Conservation (phyloP, 1,284 basidiomycete genomes). For the Ustilago hordei region DNA sequence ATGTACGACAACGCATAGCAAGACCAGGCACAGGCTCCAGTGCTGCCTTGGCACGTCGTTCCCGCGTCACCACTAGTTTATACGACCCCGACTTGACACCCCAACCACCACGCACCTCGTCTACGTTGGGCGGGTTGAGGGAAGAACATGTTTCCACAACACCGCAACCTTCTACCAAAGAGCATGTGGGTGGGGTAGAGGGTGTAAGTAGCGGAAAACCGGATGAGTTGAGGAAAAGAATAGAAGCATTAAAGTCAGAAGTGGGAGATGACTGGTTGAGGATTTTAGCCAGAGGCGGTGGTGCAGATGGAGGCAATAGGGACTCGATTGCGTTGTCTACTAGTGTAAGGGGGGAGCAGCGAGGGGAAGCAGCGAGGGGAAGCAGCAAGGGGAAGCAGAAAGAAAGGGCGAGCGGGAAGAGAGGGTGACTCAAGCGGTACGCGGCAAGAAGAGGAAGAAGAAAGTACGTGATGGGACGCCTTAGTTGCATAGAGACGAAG, state of each 20-base stretch:
- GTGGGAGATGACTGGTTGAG: constrained; percentile 68
- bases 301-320: constrained; percentile 9
- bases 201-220: neutral
- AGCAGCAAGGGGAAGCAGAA: neutral
- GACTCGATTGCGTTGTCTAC: constrained; percentile 3
- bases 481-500: neutral
- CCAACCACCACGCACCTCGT: neutral
- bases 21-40: constrained; percentile 24
- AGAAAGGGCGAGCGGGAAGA: neutral
- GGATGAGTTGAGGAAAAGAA: constrained; percentile 50
- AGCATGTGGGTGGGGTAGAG: neutral
- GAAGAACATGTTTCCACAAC: neutral
- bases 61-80: constrained; percentile 34
- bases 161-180: too few species aligned
- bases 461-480: neutral
- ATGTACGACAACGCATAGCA: constrained; percentile 27
- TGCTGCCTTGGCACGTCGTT: constrained; percentile 31
- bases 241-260: constrained; percentile 63
- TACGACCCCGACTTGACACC: constrained; percentile 38
- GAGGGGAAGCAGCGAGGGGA: neutral
- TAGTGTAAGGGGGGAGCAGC: neutral
- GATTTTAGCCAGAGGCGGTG: constrained; percentile 38
- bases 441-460: constrained; percentile 16
- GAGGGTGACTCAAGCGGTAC: neutral
- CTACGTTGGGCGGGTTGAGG: neutral